phyloP scores from a whole-genome alignment of 352 stramenopile genomes.

The Phytophthora vignae region DNA sequence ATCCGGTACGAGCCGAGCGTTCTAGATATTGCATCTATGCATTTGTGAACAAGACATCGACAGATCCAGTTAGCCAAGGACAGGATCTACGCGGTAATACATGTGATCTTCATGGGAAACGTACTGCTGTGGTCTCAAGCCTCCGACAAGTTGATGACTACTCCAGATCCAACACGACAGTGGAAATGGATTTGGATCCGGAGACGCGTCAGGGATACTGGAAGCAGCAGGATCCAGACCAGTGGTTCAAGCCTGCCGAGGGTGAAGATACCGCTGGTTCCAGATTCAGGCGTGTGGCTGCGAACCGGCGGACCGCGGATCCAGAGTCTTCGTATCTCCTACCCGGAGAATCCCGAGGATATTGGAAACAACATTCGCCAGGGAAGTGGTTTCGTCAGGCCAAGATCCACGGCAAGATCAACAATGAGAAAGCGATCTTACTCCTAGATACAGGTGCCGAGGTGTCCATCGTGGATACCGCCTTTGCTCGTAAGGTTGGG shows the following conservation, averaged over 20 bases:
- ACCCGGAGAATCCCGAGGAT: not conserved
- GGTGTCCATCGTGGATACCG: no score
- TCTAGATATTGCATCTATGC: no score
- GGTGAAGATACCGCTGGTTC: not conserved
- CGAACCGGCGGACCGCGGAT: not conserved
- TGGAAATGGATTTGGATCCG: not conserved
- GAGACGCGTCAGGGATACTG: constrained; percentile 27
- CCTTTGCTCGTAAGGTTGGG: no score
- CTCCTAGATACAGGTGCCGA: no score
- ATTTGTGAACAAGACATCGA: no score
- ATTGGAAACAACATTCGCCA: constrained; percentile 6
- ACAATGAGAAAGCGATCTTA: no score
- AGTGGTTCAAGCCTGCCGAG: not conserved
- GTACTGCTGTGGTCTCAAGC: not conserved
- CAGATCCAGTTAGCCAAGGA: no score
- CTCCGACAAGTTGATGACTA: not conserved
- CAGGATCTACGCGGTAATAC: no score
- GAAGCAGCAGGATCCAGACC: constrained; percentile 8
- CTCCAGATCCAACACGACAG: not conserved
- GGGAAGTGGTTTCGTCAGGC: not conserved
- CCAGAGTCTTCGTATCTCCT: not conserved
- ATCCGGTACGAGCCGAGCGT: no score
- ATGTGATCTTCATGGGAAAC: not conserved
- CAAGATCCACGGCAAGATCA: no score
- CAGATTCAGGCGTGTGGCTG: not conserved